A percentile compares a stretch with the other conserved stretches of the same genome.
Evolutionary conservation across 2,329 filamentous ascomycete species (phyloP).

Genomic region (Xylariaceae sp.): DNA sequence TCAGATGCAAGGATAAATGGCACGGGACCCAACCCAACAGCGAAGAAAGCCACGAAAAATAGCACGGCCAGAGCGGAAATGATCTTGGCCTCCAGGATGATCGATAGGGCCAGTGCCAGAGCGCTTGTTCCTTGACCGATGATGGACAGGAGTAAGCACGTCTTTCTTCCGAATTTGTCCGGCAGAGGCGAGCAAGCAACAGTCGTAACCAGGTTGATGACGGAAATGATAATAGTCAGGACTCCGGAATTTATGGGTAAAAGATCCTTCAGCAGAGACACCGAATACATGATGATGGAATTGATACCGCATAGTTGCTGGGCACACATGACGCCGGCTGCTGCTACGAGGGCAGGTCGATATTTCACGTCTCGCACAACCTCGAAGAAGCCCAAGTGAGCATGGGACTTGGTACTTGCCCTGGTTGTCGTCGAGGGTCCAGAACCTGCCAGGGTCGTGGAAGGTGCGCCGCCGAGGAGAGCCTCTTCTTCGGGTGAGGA

Average conservation of each 20-base stretch:
- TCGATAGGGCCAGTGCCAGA: conserved; percentile 72
- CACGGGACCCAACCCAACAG: conserved; percentile 83
- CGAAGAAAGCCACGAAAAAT: conserved; percentile 84
- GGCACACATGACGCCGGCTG: conserved; percentile 84
- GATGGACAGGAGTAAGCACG: conserved; percentile 76
- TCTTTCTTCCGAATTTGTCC: conserved; percentile 82
- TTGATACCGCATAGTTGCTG: conserved; percentile 95
- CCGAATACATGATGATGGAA: conserved; percentile 97
- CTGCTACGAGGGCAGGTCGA: conserved; percentile 70
- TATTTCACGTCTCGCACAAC: conserved; percentile 64
- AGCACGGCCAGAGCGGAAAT: conserved; percentile 78
- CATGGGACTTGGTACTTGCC: conserved; percentile 21
- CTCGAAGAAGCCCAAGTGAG: conserved; percentile 55
- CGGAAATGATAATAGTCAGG: conserved; percentile 81
- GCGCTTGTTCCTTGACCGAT: conserved; percentile 77
- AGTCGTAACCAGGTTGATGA: conserved; percentile 80
- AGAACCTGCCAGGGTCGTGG: conserved; percentile 10
- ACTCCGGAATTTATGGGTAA: conserved; percentile 76
- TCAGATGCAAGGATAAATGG: conserved; percentile 93
- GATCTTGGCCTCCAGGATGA: conserved; percentile 64
- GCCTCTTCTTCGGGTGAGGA: conserved; percentile 60
- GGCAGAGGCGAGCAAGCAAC: conserved; percentile 75
- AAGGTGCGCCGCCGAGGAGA: conserved; percentile 48
- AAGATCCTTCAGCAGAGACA: conserved; percentile 76
- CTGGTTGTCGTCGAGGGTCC: conserved; percentile 25